A percentile compares a stretch with the other conserved stretches of the same genome.
Conservation (phyloP, 2,329 filamentous ascomycete genomes). For the Phyllosticta citriasiana region DNA sequence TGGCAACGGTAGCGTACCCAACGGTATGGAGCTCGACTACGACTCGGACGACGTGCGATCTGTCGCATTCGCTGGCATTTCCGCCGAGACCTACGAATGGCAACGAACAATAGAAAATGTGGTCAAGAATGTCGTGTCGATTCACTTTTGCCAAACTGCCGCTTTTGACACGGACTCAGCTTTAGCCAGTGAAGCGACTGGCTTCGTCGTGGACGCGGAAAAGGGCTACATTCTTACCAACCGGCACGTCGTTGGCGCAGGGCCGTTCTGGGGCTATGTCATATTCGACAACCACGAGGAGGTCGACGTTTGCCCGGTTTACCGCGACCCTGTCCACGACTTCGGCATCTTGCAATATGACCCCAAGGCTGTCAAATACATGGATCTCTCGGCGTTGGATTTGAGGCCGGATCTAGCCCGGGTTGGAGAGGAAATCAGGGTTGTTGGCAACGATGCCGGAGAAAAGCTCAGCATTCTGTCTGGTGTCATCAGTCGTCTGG, state of each 20-base stretch:
- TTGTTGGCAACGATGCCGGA: slow-evolving; percentile 96
- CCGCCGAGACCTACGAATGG: slow-evolving; percentile 72
- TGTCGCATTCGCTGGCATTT: slow-evolving; percentile 32
- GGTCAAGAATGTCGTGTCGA: slow-evolving; percentile 93
- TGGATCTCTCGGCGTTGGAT: slow-evolving; percentile 72
- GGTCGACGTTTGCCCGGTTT: slow-evolving; percentile 91
- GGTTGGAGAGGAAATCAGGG: slow-evolving; percentile 88
- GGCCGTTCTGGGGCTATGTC: slow-evolving; percentile 95
- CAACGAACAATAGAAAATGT: slow-evolving; percentile 91
- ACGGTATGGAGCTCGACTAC: slow-evolving; percentile 30
- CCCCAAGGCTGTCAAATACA: slow-evolving; percentile 92
- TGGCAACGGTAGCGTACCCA: slow-evolving; percentile 32
- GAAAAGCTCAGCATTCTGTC: slow-evolving; percentile 98
- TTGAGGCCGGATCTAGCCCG: slow-evolving; percentile 74
- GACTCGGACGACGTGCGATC: slow-evolving; percentile 34
- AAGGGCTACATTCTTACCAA: slow-evolving; percentile 57
- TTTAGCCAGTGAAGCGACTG: slow-evolving; percentile 88
- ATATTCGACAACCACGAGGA: slow-evolving; percentile 98
- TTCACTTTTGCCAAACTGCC: slow-evolving; percentile 95
- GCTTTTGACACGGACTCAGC: slow-evolving; percentile 97
- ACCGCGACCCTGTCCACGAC: slow-evolving; percentile 96
- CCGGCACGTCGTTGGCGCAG: slow-evolving; percentile 81
- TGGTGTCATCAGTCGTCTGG: slow-evolving; percentile 89
- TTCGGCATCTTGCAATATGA: slow-evolving; percentile 97
- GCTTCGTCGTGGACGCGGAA: slow-evolving; percentile 94